Base-by-base conservation (phyloP, 148 eudicot genomes). In the Polygonum aviculare region DNA sequence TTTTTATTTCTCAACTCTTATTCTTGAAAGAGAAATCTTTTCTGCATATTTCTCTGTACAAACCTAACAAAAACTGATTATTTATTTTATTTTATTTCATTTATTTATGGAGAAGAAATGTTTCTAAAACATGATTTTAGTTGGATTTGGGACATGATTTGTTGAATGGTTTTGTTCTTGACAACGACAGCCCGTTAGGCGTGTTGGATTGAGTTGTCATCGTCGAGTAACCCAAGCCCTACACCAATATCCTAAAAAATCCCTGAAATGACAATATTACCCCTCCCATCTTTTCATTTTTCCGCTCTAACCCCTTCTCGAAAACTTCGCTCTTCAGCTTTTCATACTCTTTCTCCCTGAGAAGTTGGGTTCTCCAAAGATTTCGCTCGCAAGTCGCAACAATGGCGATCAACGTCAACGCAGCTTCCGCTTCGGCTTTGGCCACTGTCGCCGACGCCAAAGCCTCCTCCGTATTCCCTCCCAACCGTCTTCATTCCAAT, bases 391-490 rank as follows among this genome's bases (percentile, higher is more conserved):
- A 60, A 26, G 26, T 65, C 71, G 35, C 71, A 65, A 40, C 41
- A 65, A 65, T 65, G 71, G 44, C 71, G 71, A 36, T 67, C 16
- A 67, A 67, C 44, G 9, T 67, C 45, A 36, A 67, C 72, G 41
- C 72, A 36, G 72, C 72, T 65, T 65, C 67, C 33, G 67, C 67
- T 60, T 60, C 72, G 19, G 72, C 45, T 15, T 67, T 67, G n/a
- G n/a, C 72, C 45, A 6, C 72, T 12, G 8, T 38, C 21, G 44
- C 36, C 44, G 72, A 67, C 45, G 72, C 44, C 45, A 67, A 67
- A 35, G 15, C 72, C 9, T 35, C 72, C 21, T 67, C 72, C 72
- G 19, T 67, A 3, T 67, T 67, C 72, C 21, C 44, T 67, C 41
- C 72, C 6, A 14, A 15, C 19, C 41, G 72, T 38, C 72, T 19